Base-by-base conservation (phyloP, 1,284 basidiomycete species). In the Fomes fomentarius region DNA sequence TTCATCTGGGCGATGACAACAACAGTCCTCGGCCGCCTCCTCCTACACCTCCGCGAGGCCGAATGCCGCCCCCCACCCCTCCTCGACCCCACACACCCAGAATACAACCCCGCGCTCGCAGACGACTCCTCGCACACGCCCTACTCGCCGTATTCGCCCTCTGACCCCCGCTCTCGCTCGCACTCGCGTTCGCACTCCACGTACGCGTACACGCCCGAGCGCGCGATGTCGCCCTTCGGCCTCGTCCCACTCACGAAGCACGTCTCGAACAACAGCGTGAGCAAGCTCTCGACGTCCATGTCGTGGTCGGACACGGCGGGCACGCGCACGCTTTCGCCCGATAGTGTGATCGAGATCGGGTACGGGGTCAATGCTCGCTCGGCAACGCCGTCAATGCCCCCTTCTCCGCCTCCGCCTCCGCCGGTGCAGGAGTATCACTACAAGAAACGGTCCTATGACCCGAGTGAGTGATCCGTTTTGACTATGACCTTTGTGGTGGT, bases 1-100 rank as follows among this genome's bases (percentile, higher is more conserved):
- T 66, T 68, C 54, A 58, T 67, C 33, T 70, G 69, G 63, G 60
- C 61, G 28, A 59, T 62, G 58, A 62, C 61, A 1, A 64, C 61
- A 9, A 66, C 60, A 0, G 44, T 62, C 30, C 60, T 63, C 52
- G 58, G 57, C 49, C 64, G 63, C 24, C 61, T 63, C 24, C 57
- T 66, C 47, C 54, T 66, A 15, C 63, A 60, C 52, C 58, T 64
- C 50, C 63, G 64, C 15, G 58, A 53, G 31, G 57, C 61, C 40
- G 61, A 65, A 14, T 54, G 43, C 38, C 33, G 37, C 30, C 43
- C 25, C 15, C 7, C 4, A 8, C n/a, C 35, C n/a, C n/a, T n/a
- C n/a, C n/a, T n/a, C n/a, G n/a, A n/a, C n/a, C n/a, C n/a, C n/a
- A n/a, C n/a, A n/a, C n/a, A n/a, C n/a, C n/a, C n/a, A n/a, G 61